phyloP scores from a whole-genome alignment of 2,329 filamentous ascomycete species.

The Monilinia fructicola region DNA sequence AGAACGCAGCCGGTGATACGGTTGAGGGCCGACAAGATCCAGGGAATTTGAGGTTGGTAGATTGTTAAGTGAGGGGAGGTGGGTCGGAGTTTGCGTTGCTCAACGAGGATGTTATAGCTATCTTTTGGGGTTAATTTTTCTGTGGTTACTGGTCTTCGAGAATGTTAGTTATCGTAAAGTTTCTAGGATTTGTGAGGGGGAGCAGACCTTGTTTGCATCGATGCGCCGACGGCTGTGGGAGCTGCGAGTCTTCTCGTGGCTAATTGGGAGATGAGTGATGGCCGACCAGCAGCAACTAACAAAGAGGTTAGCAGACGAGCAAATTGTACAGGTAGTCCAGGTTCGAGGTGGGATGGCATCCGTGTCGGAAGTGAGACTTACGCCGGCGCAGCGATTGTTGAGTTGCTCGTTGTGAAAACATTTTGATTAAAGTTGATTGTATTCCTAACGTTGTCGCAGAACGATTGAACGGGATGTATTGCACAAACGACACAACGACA shows the following conservation, averaged over 20 bases:
- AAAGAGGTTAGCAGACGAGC: constrained; percentile 16
- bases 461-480: constrained; percentile 14
- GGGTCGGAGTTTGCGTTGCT: constrained; percentile 67
- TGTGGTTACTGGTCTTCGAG: constrained; percentile 49
- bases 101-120: constrained; percentile 58
- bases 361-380: constrained; percentile 35
- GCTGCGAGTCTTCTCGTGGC: constrained; percentile 44
- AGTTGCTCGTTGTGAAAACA: constrained; percentile 47
- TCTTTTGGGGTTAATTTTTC: constrained; percentile 47
- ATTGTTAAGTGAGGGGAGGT: constrained; percentile 68
- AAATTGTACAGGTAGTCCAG: constrained; percentile 22
- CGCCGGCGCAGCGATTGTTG: constrained; percentile 47
- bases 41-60: constrained; percentile 70
- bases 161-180: constrained; percentile 25
- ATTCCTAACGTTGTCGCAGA: constrained; percentile 12
- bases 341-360: constrained; percentile 23
- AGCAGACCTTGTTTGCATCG: constrained; percentile 51
- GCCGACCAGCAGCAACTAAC: constrained; percentile 47
- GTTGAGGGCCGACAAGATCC: constrained; percentile 60
- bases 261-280: constrained; percentile 44
- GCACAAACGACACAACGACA: constrained; percentile 14
- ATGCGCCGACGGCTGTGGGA: constrained; percentile 45
- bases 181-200: neutral
- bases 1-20: constrained; percentile 63
- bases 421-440: constrained; percentile 37